Percentiles rank a stretch among this genome's conserved stretches.
Evolutionary conservation across 805 yeast species (phyloP).

Genomic region (Teunomyces gatunensis): DNA sequence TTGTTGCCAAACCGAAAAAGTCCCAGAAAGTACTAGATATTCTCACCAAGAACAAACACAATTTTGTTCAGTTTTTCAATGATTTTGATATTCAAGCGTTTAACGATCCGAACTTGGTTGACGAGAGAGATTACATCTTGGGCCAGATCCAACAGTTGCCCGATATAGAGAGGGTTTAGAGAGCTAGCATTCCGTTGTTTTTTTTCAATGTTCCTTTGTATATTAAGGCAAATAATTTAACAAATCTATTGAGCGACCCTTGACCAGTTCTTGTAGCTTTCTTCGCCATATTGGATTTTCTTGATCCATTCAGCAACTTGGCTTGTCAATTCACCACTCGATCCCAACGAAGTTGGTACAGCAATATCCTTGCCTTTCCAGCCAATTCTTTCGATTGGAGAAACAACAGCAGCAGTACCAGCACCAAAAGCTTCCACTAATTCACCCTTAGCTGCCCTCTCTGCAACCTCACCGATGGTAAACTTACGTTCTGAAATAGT

Average conservation of each 20-base stretch:
- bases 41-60: slow-evolving; percentile 76
- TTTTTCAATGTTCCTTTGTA: not conserved
- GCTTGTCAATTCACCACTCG: slow-evolving; percentile 79
- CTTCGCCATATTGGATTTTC: slow-evolving; percentile 86
- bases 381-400: slow-evolving; percentile 87
- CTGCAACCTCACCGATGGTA: slow-evolving; percentile 77
- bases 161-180: slow-evolving; percentile 42
- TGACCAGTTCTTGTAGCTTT: slow-evolving; percentile 57
- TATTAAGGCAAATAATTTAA: not conserved
- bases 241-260: slow-evolving; percentile 25
- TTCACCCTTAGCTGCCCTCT: slow-evolving; percentile 74
- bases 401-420: slow-evolving; percentile 96
- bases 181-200: not conserved
- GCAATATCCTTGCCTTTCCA: slow-evolving; percentile 69
- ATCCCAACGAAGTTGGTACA: slow-evolving; percentile 80
- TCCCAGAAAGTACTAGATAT: slow-evolving; percentile 77
- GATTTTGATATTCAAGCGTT: slow-evolving; percentile 59
- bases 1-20: slow-evolving; percentile 94
- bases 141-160: slow-evolving; percentile 73
- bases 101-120: slow-evolving; percentile 66
- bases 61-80: slow-evolving; percentile 65
- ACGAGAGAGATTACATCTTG: slow-evolving; percentile 79
- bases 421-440: slow-evolving; percentile 94
- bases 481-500: slow-evolving; percentile 76
- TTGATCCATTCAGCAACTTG: slow-evolving; percentile 81